Evolutionary conservation across 2,329 filamentous ascomycete genomes (phyloP).

Genomic region (Diaporthe citrichinensis): DNA sequence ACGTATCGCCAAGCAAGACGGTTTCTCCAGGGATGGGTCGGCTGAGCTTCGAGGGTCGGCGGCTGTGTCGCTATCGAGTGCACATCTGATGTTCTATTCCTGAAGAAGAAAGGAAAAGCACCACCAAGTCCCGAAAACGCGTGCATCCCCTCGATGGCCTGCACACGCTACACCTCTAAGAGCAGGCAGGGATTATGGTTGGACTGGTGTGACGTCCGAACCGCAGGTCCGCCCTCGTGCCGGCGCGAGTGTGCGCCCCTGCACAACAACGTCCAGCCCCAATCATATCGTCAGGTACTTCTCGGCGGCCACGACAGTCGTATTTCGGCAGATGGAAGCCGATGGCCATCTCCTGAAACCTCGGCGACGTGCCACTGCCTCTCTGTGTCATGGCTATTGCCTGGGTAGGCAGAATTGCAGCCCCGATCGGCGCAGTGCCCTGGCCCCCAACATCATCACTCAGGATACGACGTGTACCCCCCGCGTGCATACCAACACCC

Average conservation of each 20-base stretch:
- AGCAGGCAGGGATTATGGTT: background rate
- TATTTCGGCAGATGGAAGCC: too few relatives aligned
- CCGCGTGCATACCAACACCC: background rate
- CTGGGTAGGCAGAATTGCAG: background rate
- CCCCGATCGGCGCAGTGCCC: background rate
- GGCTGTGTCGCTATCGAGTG: background rate
- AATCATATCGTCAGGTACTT: rapidly evolving
- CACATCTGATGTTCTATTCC: rapidly evolving
- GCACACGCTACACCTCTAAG: too few relatives aligned
- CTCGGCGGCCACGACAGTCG: background rate
- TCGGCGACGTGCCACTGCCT: background rate
- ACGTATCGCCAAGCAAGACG: too few relatives aligned
- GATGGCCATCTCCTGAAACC: background rate
- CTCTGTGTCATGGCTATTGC: background rate
- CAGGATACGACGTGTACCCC: too few relatives aligned
- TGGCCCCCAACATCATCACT: background rate
- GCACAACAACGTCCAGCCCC: background rate
- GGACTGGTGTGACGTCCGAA: background rate
- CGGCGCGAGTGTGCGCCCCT: background rate
- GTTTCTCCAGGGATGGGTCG: background rate
- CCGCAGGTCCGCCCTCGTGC: background rate
- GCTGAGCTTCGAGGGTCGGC: too few relatives aligned
- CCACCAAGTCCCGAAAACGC: background rate
- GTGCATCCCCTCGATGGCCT: background rate
- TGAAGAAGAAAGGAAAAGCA: too few relatives aligned